phyloP scores from a whole-genome alignment of 164 flowering plant genomes.

The Dillenia turbinata region DNA sequence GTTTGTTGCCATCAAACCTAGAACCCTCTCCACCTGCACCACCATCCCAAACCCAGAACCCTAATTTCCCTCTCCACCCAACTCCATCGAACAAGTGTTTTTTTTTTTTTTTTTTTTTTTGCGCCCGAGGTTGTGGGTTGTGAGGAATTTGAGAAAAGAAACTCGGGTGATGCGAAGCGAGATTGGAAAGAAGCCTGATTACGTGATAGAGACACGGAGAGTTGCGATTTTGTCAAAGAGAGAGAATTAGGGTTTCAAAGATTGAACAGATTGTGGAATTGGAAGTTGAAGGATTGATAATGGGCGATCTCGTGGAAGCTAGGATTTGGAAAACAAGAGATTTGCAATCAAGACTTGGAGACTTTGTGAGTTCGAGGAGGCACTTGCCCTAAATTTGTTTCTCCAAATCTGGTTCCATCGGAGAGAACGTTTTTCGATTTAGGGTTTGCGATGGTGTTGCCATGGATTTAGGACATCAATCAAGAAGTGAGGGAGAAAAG shows the following conservation, averaged over 20 bases:
- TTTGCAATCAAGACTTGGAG: neutral
- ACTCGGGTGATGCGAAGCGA: slow-evolving; percentile 27
- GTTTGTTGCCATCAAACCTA: no score
- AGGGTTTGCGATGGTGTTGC: neutral
- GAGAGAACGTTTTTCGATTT: no score
- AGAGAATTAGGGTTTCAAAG: slow-evolving; percentile 34
- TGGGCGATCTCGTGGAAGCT: slow-evolving; percentile 43
- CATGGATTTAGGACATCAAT: neutral
- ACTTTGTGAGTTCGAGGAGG: slow-evolving; percentile 2
- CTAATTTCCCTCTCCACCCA: no score
- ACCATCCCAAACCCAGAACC: no score
- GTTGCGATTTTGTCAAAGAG: slow-evolving; percentile 20
- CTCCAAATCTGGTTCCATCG: slow-evolving; percentile 1
- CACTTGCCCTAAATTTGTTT: slow-evolving; percentile 4
- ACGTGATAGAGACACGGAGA: slow-evolving; percentile 19
- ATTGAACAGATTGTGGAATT: slow-evolving; percentile 28
- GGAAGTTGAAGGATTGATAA: slow-evolving; percentile 50
- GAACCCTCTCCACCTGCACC: no score
- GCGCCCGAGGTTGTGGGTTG: no score
- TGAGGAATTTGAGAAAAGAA: slow-evolving; percentile 24
- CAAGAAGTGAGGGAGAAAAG: no score
- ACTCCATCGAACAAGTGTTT: no score
- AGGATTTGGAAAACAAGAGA: slow-evolving; percentile 22
- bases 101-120: no score
- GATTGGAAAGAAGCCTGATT: slow-evolving; percentile 43